A percentile compares a stretch with the other conserved stretches of the same genome.
phyloP scores from a whole-genome alignment of 1,139 yeast species.

The Suhomyces maxii region DNA sequence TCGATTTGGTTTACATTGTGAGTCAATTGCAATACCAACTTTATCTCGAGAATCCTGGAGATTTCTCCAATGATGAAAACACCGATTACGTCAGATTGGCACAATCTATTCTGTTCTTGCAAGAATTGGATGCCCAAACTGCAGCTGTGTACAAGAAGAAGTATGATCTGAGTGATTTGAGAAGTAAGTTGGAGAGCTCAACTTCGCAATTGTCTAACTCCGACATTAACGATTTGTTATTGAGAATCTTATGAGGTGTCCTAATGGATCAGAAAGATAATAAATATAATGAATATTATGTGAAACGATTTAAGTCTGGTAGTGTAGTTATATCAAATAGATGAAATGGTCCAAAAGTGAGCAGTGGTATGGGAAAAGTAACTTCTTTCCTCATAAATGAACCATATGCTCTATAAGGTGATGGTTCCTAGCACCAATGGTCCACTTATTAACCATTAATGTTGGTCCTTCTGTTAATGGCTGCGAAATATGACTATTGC shows the following conservation, averaged over 20 bases:
- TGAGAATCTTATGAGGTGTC: constrained; percentile 26
- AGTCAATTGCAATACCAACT: constrained; percentile 31
- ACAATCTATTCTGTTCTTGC: constrained; percentile 46
- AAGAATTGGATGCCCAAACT: constrained; percentile 22
- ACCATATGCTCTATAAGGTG: too few relatives aligned
- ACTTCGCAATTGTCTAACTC: constrained; percentile 32
- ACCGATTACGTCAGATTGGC: constrained; percentile 28
- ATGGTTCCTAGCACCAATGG: neutral
- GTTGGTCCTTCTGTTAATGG: too few relatives aligned
- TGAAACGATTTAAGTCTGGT: neutral
- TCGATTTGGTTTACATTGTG: constrained; percentile 54
- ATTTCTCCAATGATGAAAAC: constrained; percentile 28
- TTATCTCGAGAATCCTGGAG: constrained; percentile 14
- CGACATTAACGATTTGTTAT: constrained; percentile 34
- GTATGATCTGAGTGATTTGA: constrained; percentile 19
- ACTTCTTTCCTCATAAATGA: too few relatives aligned
- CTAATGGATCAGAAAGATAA: neutral
- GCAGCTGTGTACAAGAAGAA: constrained; percentile 20
- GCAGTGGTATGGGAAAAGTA: neutral
- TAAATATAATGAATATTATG: too few relatives aligned
- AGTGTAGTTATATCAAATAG: neutral
- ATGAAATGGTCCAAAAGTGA: neutral
- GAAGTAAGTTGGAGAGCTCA: constrained; percentile 24
- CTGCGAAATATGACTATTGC: too few relatives aligned
- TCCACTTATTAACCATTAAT: too few relatives aligned